Evolutionary conservation across 768 basidiomycete genomes (phyloP).

Genomic region (Tylopilus felleus): DNA sequence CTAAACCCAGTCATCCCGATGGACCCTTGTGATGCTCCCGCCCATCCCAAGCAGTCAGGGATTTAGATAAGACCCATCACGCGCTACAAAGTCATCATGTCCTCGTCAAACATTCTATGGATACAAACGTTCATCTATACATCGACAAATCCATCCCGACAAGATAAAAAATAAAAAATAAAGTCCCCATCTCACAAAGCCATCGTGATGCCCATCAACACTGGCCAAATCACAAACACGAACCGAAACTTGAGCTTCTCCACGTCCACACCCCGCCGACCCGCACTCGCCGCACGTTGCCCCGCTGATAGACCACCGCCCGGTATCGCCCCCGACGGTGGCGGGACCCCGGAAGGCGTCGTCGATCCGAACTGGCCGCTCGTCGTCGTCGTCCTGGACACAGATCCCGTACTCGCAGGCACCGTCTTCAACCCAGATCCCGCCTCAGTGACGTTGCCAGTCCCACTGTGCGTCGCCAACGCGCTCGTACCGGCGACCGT

Average conservation of each 20-base stretch:
- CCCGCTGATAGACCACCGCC: neutral
- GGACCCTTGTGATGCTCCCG: no score
- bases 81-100: no score
- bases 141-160: neutral
- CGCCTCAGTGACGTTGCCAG: neutral
- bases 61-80: no score
- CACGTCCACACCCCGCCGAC: conserved; percentile 25
- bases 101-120: neutral
- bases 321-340: conserved; percentile 10
- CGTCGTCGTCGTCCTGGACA: conserved; percentile 3
- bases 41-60: no score
- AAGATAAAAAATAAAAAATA: neutral
- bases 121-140: neutral
- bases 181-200: conserved; percentile 37
- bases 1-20: no score
- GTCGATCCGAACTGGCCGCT: neutral
- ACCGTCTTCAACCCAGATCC: conserved; percentile 5
- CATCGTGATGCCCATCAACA: conserved; percentile 54
- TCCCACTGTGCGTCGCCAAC: conserved; percentile 7
- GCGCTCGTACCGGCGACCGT: neutral
- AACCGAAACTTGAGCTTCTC: conserved; percentile 44
- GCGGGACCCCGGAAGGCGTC: conserved; percentile 2
- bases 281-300: conserved; percentile 18
- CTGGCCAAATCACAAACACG: conserved; percentile 54
- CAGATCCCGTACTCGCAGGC: conserved; percentile 4